Conservation (phyloP, 2,329 filamentous ascomycete genomes). For the Diaporthe velutina region DNA sequence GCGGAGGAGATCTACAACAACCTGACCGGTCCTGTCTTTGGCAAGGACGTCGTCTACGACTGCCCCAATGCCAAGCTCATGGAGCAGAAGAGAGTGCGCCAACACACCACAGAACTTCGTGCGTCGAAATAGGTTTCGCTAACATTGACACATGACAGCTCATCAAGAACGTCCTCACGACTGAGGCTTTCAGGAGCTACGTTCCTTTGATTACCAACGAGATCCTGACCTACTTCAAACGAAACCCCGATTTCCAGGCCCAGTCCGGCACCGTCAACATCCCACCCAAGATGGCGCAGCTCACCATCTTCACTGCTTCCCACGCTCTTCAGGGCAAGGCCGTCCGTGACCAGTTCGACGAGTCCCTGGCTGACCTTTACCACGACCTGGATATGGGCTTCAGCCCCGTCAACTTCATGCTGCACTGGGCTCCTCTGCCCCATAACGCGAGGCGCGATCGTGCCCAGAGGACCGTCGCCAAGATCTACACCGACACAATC, state of each 20-base stretch:
- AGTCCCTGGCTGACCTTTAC: constrained; percentile 81
- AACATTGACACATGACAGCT: constrained; percentile 58
- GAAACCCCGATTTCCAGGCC: constrained; percentile 68
- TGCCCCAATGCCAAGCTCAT: constrained; percentile 87
- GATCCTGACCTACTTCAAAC: constrained; percentile 73
- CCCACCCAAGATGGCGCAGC: constrained; percentile 76
- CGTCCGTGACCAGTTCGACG: constrained; percentile 78
- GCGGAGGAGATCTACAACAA: constrained; percentile 67
- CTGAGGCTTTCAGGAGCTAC: constrained; percentile 73
- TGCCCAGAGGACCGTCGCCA: constrained; percentile 80
- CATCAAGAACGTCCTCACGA: constrained; percentile 78
- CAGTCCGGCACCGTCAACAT: constrained; percentile 73
- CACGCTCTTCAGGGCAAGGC: constrained; percentile 82
- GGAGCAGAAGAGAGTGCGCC: constrained; percentile 84
- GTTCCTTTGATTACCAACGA: constrained; percentile 80
- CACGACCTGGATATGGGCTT: constrained; percentile 87
- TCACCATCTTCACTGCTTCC: constrained; percentile 86
- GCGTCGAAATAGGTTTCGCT: constrained; percentile 35
- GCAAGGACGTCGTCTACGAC: constrained; percentile 85
- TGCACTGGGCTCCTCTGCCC: constrained; percentile 83
- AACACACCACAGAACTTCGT: too few species aligned
- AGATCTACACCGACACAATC: constrained; percentile 82
- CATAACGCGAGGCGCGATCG: constrained; percentile 80
- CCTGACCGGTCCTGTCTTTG: constrained; percentile 73
- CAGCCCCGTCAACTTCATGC: constrained; percentile 83